Conservation (phyloP, 305 asterid species). For the Fraxinus sp. region DNA sequence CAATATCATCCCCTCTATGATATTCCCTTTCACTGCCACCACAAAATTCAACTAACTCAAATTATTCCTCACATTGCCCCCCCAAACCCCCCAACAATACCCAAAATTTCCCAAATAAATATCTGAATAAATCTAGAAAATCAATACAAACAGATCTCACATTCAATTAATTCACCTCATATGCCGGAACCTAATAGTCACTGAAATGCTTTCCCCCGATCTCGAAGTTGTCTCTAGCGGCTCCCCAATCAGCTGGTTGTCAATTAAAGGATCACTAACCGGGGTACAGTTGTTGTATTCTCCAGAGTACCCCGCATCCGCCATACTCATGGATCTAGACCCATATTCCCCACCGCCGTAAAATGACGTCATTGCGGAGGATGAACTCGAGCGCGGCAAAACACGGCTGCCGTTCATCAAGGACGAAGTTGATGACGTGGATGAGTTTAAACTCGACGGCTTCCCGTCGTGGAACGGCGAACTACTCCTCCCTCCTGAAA, state of each 20-base stretch:
- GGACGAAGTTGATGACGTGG: conserved; percentile 79
- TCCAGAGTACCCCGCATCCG: conserved; percentile 36
- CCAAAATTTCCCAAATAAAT: conserved; percentile 23
- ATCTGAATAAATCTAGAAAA: conserved; percentile 24
- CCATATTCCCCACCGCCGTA: conserved; percentile 53
- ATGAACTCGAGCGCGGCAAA: conserved; percentile 62
- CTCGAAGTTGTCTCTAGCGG: conserved; percentile 55
- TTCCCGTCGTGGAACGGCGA: conserved; percentile 57
- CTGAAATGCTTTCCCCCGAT: conserved; percentile 91
- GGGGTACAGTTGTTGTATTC: conserved; percentile 45
- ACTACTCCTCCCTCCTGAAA: conserved; percentile 82
- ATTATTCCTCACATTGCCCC: conserved; percentile 28
- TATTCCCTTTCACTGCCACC: conserved; percentile 83
- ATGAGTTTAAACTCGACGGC: conserved; percentile 74
- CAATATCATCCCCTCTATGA: conserved; percentile 87
- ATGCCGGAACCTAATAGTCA: conserved; percentile 92
- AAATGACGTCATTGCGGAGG: conserved; percentile 58
- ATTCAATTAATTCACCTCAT: conserved; percentile 58
- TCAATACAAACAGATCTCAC: conserved; percentile 48
- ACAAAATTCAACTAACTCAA: conserved; percentile 25
- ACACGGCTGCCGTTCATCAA: conserved; percentile 60
- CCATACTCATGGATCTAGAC: conserved; percentile 69
- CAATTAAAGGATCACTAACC: conserved; percentile 59
- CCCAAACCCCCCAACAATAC: conserved; percentile 44
- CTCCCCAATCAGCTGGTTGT: conserved; percentile 67